phyloP scores from a whole-genome alignment of 2,329 filamentous ascomycete genomes.

The Penicillium sp. region DNA sequence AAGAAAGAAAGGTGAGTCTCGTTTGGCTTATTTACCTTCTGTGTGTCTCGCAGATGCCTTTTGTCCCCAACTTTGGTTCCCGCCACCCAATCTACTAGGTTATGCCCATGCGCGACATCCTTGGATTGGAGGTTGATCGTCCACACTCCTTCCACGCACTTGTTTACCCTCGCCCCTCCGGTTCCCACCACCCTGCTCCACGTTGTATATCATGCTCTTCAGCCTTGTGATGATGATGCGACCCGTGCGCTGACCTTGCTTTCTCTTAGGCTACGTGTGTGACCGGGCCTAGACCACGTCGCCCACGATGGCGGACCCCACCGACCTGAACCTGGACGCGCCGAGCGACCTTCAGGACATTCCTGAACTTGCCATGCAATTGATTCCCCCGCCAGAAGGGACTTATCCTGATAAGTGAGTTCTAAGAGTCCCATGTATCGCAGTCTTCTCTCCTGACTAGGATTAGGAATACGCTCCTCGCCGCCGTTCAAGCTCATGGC shows the following conservation, averaged over 20 bases:
- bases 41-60: background rate
- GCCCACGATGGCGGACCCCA: conserved; percentile 38
- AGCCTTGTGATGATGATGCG: conserved; percentile 18
- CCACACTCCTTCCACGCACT: conserved; percentile 40
- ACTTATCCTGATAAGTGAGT: conserved; percentile 43
- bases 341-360: conserved; percentile 45
- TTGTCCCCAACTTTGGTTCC: conserved; percentile 1
- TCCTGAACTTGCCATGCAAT: conserved; percentile 41
- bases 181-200: conserved; percentile 8
- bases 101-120: conserved; percentile 39
- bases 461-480: conserved; percentile 33
- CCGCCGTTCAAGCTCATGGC: conserved; percentile 40
- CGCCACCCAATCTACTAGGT: conserved; percentile 7
- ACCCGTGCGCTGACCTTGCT: conserved; percentile 14
- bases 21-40: background rate
- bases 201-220: conserved; percentile 3
- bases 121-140: conserved; percentile 17
- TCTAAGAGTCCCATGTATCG: background rate
- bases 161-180: conserved; percentile 19
- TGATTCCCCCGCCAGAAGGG: conserved; percentile 41
- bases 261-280: conserved; percentile 8
- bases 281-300: conserved; percentile 15
- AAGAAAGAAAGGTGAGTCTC: background rate
- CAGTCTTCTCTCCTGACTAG: conserved; percentile 4
- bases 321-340: conserved; percentile 43